Evolutionary conservation across 495 filamentous ascomycete species (phyloP), one percentile per base, ranked within the genome.

Genomic region (Aspergillus sclerotiicarbonarius): DNA sequence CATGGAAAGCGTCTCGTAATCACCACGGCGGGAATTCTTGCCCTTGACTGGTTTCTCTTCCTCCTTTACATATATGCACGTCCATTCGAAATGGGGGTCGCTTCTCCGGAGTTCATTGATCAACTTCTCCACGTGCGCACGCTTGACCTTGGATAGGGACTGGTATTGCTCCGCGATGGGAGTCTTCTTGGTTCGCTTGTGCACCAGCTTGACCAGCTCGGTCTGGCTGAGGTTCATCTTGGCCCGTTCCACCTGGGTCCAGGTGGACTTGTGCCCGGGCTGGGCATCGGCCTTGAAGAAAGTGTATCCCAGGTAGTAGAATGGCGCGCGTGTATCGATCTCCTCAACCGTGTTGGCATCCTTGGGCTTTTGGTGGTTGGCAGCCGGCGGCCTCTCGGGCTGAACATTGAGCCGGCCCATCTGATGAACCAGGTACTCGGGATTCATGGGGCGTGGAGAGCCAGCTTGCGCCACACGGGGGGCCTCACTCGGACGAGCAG

Each of bases 1-100:
- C 67, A 76, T 69, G 1, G 65, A 71, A n/a, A 66, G 52, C 8
- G 68, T 72, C 31, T 72, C 72, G 18, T 70, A 69, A 41, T 69
- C 71, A 8, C 63, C 59, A 4, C 60, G 63, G 32, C 61, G 63
- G 47, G 61, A 62, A 52, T 67, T 66, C 53, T 70, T 69, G 25
- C 69, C 62, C 51, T 70, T 67, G 48, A 65, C 53, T 0, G 63
- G 53, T 39, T 55, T 59, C 13, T 59, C 58, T 5, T 68, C 58
- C 43, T 70, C 69, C 32, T 75, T 71, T 6, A 67, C 69, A 62
- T 75, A 77, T 10, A 71, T 70, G 46, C 63, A 74, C 15, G 63
- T 71, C 74, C 74, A 76, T 48, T 74, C 65, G 12, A 66, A 69
- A 0, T 49, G 54, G 9, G 65, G 62, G 19, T 71, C 59, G n/a